A percentile compares a stretch with the other conserved stretches of the same genome.
Evolutionary conservation across 2,329 filamentous ascomycete genomes (phyloP).

Genomic region (Fusarium sp.): DNA sequence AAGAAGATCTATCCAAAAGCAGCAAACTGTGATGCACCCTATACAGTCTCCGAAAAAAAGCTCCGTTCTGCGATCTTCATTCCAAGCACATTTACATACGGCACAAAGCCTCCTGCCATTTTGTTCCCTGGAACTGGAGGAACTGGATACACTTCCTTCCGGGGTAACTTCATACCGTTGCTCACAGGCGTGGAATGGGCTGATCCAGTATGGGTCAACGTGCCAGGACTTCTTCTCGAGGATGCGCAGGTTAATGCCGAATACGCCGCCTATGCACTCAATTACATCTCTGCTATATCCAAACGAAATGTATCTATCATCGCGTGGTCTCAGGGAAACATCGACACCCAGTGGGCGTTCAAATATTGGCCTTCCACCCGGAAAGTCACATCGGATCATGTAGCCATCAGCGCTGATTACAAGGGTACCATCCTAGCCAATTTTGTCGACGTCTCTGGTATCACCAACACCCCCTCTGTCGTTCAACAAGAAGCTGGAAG

Average conservation of each 20-base stretch:
- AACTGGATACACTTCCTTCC: slow-evolving; percentile 1
- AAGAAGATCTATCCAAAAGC: slow-evolving; percentile 10
- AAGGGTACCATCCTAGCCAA: slow-evolving; percentile 9
- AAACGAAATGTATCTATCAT: background rate
- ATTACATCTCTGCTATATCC: background rate
- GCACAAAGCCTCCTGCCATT: background rate
- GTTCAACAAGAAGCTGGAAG: slow-evolving; percentile 8
- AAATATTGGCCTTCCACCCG: slow-evolving; percentile 21
- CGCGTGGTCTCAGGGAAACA: slow-evolving; percentile 14
- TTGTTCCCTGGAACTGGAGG: slow-evolving; percentile 4
- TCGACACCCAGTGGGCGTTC: slow-evolving; percentile 13
- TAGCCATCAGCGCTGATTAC: slow-evolving; percentile 14
- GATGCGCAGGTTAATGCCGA: slow-evolving; percentile 9
- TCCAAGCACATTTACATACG: slow-evolving; percentile 1
- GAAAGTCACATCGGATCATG: slow-evolving; percentile 1
- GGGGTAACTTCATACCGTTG: slow-evolving; percentile 3
- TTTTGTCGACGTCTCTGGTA: fast-evolving
- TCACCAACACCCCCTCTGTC: slow-evolving; percentile 8
- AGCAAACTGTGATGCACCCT: background rate
- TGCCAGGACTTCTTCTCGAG: background rate
- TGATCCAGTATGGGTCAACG: slow-evolving; percentile 12
- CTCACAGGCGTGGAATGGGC: slow-evolving; percentile 10
- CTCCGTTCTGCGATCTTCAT: slow-evolving; percentile 7
- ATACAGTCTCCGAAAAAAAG: background rate
- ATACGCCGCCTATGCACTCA: slow-evolving; percentile 7